Percentiles rank a stretch among this genome's conserved stretches.
Conservation (phyloP, 2,329 filamentous ascomycete genomes). For the Trichophyton mentagrophytes region DNA sequence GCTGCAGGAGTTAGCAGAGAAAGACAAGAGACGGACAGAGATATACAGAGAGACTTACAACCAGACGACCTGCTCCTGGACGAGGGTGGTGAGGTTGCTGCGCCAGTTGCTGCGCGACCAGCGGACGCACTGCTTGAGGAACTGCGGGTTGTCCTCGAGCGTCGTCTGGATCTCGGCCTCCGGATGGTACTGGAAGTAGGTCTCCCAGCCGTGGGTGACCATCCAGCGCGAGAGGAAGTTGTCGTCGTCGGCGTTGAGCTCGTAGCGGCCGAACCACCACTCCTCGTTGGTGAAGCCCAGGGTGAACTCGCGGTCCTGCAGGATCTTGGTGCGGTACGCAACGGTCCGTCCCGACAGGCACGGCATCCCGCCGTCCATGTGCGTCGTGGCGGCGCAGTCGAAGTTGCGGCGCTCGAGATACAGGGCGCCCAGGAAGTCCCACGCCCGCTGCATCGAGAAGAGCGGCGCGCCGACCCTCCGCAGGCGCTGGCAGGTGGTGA, state of each 20-base stretch:
- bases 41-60: constrained; percentile 52
- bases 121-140: constrained; percentile 81
- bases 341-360: constrained; percentile 93
- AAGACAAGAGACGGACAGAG: not conserved
- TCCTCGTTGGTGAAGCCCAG: constrained; percentile 84
- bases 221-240: constrained; percentile 97
- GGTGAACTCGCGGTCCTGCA: constrained; percentile 73
- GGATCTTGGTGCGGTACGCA: constrained; percentile 77
- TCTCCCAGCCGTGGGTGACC: constrained; percentile 83
- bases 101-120: constrained; percentile 98
- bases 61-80: constrained; percentile 73
- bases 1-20: constrained; percentile 34
- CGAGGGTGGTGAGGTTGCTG: constrained; percentile 84
- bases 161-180: constrained; percentile 90
- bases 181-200: constrained; percentile 84
- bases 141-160: constrained; percentile 76
- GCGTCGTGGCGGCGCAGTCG: constrained; percentile 89
- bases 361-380: constrained; percentile 88
- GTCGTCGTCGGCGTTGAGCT: constrained; percentile 91
- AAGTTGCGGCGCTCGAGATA: constrained; percentile 94
- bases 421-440: constrained; percentile 80
- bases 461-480: constrained; percentile 53
- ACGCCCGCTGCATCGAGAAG: constrained; percentile 48
- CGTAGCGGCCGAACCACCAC: constrained; percentile 65
- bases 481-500: constrained; percentile 82